A percentile compares a stretch with the other conserved stretches of the same genome.
Evolutionary conservation across 768 basidiomycete genomes (phyloP).

Genomic region (Suillus occidentalis): DNA sequence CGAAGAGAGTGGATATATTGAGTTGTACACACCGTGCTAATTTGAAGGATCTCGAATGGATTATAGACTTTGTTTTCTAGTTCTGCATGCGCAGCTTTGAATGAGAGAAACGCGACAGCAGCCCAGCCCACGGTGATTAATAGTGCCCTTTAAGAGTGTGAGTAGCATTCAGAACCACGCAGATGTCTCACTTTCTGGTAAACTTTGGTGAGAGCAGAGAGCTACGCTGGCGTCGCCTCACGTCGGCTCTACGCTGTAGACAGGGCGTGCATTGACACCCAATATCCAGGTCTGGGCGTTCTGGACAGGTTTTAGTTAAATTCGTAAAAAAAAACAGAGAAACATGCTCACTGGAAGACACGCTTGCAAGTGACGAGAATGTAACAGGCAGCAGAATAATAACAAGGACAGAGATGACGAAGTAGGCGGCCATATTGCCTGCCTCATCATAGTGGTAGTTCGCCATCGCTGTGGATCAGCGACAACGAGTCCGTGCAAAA

Average conservation of each 20-base stretch:
- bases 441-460: slow-evolving; percentile 85
- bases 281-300: slow-evolving; percentile 32
- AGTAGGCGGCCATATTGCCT: slow-evolving; percentile 87
- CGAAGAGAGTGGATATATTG: neutral
- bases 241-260: slow-evolving; percentile 48
- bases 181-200: slow-evolving; percentile 48
- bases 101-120: slow-evolving; percentile 63
- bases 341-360: slow-evolving; percentile 43
- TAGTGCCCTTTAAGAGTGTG: slow-evolving; percentile 45
- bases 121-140: slow-evolving; percentile 74
- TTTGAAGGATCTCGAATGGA: slow-evolving; percentile 91
- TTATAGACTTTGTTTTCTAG: slow-evolving; percentile 78
- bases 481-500: neutral
- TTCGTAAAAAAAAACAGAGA: too few relatives aligned
- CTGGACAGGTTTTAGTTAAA: slow-evolving; percentile 27
- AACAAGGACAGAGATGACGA: slow-evolving; percentile 85
- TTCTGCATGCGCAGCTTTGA: slow-evolving; percentile 55
- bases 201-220: slow-evolving; percentile 49
- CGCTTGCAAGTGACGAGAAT: slow-evolving; percentile 43
- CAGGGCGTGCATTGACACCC: slow-evolving; percentile 69
- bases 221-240: slow-evolving; percentile 43
- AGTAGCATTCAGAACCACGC: slow-evolving; percentile 8
- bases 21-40: slow-evolving; percentile 52
- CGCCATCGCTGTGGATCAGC: slow-evolving; percentile 50
- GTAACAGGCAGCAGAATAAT: slow-evolving; percentile 82